A percentile compares a stretch with the other conserved stretches of the same genome.
Conservation (phyloP, 805 yeast species). For the Kuraishia floccosa region DNA sequence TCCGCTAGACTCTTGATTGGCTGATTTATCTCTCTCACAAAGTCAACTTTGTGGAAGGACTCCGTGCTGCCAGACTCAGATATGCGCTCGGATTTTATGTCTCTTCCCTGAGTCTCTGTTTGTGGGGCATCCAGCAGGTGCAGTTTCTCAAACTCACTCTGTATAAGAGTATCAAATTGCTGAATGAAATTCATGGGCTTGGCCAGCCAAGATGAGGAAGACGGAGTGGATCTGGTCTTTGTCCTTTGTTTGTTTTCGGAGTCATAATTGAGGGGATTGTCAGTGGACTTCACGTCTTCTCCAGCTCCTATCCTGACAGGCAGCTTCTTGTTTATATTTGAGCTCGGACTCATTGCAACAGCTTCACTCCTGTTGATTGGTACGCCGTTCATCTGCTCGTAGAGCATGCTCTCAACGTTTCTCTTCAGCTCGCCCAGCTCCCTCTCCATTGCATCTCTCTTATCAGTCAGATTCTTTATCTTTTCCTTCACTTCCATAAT, state of each 20-base stretch:
- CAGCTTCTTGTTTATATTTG: constrained; percentile 1
- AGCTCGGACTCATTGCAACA: constrained; percentile 1
- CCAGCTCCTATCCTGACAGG: background rate
- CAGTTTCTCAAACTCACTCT: constrained; percentile 51
- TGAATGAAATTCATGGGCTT: constrained; percentile 53
- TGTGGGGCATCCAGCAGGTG: constrained; percentile 13
- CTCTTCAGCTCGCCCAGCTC: constrained; percentile 41
- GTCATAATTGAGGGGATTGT: background rate
- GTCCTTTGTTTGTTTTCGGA: background rate
- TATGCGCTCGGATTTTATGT: background rate
- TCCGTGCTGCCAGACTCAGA: constrained; percentile 6
- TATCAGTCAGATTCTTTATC: constrained; percentile 28
- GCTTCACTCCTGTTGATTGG: background rate
- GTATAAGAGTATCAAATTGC: constrained; percentile 57
- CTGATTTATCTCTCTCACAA: constrained; percentile 10
- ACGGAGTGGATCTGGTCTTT: no score
- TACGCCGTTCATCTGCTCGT: constrained; percentile 22
- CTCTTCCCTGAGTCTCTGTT: constrained; percentile 5
- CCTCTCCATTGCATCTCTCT: constrained; percentile 27
- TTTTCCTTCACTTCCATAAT: constrained; percentile 52
- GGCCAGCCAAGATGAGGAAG: constrained; percentile 16
- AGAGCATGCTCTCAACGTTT: constrained; percentile 32
- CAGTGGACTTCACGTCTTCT: background rate
- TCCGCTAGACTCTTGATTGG: constrained; percentile 10
- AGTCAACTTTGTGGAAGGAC: constrained; percentile 7